Conservation (phyloP, 768 basidiomycete genomes). For the Calocybe cyanea region DNA sequence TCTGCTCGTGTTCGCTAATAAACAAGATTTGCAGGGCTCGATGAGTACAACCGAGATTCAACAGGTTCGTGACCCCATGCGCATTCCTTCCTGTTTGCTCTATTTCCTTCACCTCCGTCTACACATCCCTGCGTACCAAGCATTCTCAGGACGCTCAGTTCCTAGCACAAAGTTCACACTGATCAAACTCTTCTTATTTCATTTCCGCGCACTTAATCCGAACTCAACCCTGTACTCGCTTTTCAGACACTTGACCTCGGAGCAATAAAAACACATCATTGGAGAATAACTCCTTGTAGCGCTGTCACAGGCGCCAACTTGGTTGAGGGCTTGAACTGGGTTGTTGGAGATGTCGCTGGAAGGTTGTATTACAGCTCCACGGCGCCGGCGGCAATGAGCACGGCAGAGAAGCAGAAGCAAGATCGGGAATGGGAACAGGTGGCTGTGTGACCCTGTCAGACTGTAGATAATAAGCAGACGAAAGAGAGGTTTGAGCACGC, state of each 20-base stretch:
- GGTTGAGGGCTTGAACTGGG: slow-evolving; percentile 86
- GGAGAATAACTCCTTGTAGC: slow-evolving; percentile 89
- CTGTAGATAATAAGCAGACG: no score
- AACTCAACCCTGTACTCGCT: slow-evolving; percentile 4
- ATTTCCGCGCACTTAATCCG: neutral
- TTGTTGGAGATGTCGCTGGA: slow-evolving; percentile 82
- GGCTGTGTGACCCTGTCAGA: neutral
- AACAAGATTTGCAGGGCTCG: slow-evolving; percentile 90
- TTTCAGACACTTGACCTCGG: slow-evolving; percentile 48
- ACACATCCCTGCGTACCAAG: neutral
- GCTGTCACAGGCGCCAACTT: slow-evolving; percentile 88
- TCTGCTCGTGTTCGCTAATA: slow-evolving; percentile 94
- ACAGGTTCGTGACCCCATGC: slow-evolving; percentile 49
- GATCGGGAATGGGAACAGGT: neutral
- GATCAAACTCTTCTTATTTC: no score
- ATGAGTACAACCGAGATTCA: slow-evolving; percentile 81
- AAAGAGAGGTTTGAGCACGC: no score
- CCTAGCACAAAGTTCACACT: no score
- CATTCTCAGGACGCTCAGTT: no score
- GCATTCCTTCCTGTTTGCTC: neutral
- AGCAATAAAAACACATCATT: slow-evolving; percentile 83
- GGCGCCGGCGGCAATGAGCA: slow-evolving; percentile 9
- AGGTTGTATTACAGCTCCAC: slow-evolving; percentile 80
- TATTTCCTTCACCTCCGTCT: neutral
- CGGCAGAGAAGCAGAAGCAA: neutral